Evolutionary conservation across 768 basidiomycete species (phyloP), one percentile per base, ranked within the genome.

Genomic region (Suillus fuscotomentosus): DNA sequence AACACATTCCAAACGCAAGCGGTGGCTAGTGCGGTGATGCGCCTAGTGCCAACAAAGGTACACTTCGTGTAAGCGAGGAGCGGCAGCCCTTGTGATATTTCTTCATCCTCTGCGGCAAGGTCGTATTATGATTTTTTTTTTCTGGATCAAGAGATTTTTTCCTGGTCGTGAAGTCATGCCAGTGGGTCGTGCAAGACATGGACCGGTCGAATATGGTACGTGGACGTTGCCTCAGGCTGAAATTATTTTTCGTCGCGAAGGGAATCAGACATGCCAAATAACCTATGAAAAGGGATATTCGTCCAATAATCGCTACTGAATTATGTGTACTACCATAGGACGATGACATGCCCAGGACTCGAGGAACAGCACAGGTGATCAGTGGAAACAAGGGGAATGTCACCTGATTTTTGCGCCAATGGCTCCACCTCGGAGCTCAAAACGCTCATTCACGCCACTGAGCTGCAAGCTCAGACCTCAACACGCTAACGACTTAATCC

Each of bases 201-300:
- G 9, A 31, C 53, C 31, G 56, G 14, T 56, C 14, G 22, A 15
- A 38, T 5, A 7, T 20, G 39, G 39, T 59, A 59, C 24, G 57
- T 42, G 15, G 24, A 39, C 17, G 24, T 27, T 42, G 57, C 1
- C 10, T 59, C 17, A 24, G 24, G 56, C 56, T 57, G 17, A 41
- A 57, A 24, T 54, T 39, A 24, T 57, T 57, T 59, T 59, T 41
- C 22, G 39, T 59, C 17, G 34, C 24, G 39, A 59, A 59, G 56
- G 56, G 17, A 41, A 42, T 24, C n/a, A 39, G 24, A 41, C 57
- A 59, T 17, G 39, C 39, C 38, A 41, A 59, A 57, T 39, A 24
- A 17, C 15, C 24, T 20, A 20, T 20, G 56, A 27, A 57, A 57
- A 17, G 22, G 15, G 11, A 27, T 41, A 11, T 41, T 41, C 42